Conservation (phyloP, 2,329 filamentous ascomycete species). For the Rhytidhysteron rufulum region DNA sequence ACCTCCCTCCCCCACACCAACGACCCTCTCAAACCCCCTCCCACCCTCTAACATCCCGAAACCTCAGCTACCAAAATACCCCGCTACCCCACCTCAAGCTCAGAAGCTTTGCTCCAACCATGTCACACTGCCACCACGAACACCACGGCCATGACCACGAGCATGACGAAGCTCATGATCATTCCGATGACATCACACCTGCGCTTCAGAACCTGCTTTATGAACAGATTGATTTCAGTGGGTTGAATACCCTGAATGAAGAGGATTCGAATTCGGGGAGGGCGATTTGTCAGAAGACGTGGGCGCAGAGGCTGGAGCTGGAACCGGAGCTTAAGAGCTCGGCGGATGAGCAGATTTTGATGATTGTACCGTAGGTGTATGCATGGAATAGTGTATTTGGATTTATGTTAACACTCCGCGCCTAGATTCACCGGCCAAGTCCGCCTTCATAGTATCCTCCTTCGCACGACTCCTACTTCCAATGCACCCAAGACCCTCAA, state of each 20-base stretch:
- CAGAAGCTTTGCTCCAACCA: too few species aligned
- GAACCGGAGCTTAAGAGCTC: constrained; percentile 79
- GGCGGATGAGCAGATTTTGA: constrained; percentile 88
- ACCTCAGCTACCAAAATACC: constrained; percentile 18
- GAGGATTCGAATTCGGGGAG: constrained; percentile 63
- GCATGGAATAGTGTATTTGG: too few species aligned
- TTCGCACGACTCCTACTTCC: constrained; percentile 70
- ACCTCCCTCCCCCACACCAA: not conserved
- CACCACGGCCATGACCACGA: constrained; percentile 52
- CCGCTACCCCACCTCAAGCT: constrained; percentile 16
- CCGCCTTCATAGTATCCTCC: constrained; percentile 82
- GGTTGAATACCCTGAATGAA: constrained; percentile 83
- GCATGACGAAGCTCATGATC: constrained; percentile 68
- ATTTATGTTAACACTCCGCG: too few species aligned
- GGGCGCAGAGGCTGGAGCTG: constrained; percentile 70
- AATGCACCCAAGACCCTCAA: constrained; percentile 79
- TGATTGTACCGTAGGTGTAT: constrained; percentile 74
- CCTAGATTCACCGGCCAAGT: constrained; percentile 85
- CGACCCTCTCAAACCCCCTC: not conserved
- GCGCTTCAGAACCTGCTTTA: constrained; percentile 89
- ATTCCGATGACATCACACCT: constrained; percentile 87
- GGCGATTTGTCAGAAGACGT: constrained; percentile 82
- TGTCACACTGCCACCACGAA: constrained; percentile 36
- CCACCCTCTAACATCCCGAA: not conserved
- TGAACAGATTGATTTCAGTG: constrained; percentile 85